A percentile compares a stretch with the other conserved stretches of the same genome.
These are phyloP conservation scores for Dunaliella sp. DNA, from an alignment of 139 green algal genomes.

Conservation along the genomic window DNA sequence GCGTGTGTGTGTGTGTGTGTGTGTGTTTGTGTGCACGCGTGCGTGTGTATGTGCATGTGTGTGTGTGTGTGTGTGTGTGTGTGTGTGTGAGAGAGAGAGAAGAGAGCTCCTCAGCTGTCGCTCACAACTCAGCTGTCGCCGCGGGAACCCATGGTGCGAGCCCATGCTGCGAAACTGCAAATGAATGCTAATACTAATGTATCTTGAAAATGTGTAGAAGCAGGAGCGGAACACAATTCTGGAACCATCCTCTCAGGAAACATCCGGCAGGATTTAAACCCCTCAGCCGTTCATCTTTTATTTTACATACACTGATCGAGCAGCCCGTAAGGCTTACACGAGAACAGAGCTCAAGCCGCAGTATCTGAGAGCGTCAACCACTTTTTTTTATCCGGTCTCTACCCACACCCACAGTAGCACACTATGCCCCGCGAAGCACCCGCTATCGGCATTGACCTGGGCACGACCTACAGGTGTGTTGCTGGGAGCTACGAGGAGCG, in stretches of 20 bases:
- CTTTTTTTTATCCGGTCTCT: too few species aligned
- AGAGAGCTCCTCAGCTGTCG: neutral
- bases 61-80: neutral
- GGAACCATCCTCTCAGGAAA: too few species aligned
- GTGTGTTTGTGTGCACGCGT: neutral
- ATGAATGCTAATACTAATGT: too few species aligned
- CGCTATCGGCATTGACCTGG: conserved; percentile 38
- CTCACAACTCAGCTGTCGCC: neutral
- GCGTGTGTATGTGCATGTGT: neutral
- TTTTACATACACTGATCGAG: neutral
- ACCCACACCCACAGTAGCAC: too few species aligned
- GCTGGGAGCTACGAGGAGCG: neutral
- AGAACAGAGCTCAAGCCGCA: too few species aligned
- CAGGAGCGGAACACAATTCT: too few species aligned
- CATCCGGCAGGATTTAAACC: neutral
- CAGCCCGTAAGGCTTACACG: too few species aligned
- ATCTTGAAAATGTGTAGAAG: neutral
- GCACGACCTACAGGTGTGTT: conserved; percentile 40
- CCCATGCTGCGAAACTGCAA: too few species aligned
- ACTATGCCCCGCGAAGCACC: conserved; percentile 9
- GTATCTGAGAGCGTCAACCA: too few species aligned
- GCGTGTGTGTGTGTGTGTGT: neutral
- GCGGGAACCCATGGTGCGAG: too few species aligned
- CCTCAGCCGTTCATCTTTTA: too few species aligned
- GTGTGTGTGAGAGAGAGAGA: neutral